A percentile compares a stretch with the other conserved stretches of the same genome.
These are phyloP conservation scores for Solanum hybrid DNA, from an alignment of 305 asterid genomes.

Conservation along the genomic window DNA sequence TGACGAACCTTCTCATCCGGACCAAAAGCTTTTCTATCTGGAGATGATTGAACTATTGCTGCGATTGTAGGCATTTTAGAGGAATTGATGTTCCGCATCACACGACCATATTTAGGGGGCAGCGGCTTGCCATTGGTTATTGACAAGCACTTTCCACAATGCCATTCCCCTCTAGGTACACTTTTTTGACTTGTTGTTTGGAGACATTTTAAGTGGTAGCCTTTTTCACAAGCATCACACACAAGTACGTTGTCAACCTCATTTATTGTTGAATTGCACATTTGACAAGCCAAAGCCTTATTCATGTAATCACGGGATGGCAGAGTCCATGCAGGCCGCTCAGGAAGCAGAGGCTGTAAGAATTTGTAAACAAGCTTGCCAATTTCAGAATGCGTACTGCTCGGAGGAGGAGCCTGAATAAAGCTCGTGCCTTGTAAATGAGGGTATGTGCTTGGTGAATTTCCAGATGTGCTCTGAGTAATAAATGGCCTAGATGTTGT, in stretches of 20 bases:
- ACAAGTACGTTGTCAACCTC: constrained; percentile 71
- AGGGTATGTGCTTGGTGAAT: constrained; percentile 19
- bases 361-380: constrained; percentile 72
- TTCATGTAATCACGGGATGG: constrained; percentile 91
- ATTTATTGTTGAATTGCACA: constrained; percentile 45
- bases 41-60: constrained; percentile 29
- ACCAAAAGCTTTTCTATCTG: constrained; percentile 35
- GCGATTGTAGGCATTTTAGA: constrained; percentile 41
- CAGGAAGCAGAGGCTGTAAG: constrained; percentile 41
- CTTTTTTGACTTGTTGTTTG: constrained; percentile 49
- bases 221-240: constrained; percentile 97
- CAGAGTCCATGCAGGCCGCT: constrained; percentile 66
- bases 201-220: constrained; percentile 89
- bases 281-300: constrained; percentile 67
- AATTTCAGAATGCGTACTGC: constrained; percentile 63
- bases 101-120: constrained; percentile 98
- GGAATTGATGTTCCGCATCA: constrained; percentile 62
- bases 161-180: constrained; percentile 89
- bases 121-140: constrained; percentile 80
- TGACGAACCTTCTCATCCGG: constrained; percentile 38
- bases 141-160: constrained; percentile 83
- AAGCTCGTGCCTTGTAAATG: constrained; percentile 39
- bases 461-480: constrained; percentile 43
- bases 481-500: constrained; percentile 34
- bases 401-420: constrained; percentile 30